These are phyloP conservation scores for Lagenidium sp. DNA, from an alignment of 352 stramenopile genomes.

Conservation along the genomic window DNA sequence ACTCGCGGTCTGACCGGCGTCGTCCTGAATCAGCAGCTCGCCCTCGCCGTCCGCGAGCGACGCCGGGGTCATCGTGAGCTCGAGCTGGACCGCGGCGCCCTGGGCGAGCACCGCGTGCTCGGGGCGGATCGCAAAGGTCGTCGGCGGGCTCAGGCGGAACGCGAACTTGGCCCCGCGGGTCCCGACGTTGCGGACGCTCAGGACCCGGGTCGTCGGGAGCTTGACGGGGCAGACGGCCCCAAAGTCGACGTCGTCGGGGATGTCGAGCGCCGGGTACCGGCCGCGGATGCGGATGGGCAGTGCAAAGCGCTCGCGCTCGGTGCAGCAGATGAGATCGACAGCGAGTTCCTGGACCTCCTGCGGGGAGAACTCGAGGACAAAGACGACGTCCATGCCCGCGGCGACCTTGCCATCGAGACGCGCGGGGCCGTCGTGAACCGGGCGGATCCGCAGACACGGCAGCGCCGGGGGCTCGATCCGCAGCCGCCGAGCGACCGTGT, in stretches of 20 bases:
- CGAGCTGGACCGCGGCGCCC: constrained; percentile 66
- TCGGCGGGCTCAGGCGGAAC: constrained; percentile 37
- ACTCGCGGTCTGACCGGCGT: constrained; percentile 57
- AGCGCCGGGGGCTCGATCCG: constrained; percentile 82
- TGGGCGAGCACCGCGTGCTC: constrained; percentile 51
- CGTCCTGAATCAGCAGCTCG: constrained; percentile 78
- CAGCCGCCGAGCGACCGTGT: constrained; percentile 84
- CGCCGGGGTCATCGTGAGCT: constrained; percentile 45
- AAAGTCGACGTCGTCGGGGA: constrained; percentile 88
- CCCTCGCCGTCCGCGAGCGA: constrained; percentile 35
- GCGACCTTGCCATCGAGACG: constrained; percentile 78
- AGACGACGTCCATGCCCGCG: constrained; percentile 91
- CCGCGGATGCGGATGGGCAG: constrained; percentile 85
- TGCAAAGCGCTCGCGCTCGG: constrained; percentile 92
- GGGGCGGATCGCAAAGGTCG: constrained; percentile 63
- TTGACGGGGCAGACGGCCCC: constrained; percentile 86
- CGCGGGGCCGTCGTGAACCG: constrained; percentile 8
- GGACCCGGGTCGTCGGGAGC: constrained; percentile 54
- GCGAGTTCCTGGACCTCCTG: constrained; percentile 87
- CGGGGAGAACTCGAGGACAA: constrained; percentile 86
- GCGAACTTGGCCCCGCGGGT: constrained; percentile 65
- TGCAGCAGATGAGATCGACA: constrained; percentile 89
- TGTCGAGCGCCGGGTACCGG: constrained; percentile 73
- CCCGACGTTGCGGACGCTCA: constrained; percentile 89
- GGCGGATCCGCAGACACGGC: constrained; percentile 81